Evolutionary conservation across 768 basidiomycete species (phyloP).

Genomic region (Cyclocybe cylindracea): DNA sequence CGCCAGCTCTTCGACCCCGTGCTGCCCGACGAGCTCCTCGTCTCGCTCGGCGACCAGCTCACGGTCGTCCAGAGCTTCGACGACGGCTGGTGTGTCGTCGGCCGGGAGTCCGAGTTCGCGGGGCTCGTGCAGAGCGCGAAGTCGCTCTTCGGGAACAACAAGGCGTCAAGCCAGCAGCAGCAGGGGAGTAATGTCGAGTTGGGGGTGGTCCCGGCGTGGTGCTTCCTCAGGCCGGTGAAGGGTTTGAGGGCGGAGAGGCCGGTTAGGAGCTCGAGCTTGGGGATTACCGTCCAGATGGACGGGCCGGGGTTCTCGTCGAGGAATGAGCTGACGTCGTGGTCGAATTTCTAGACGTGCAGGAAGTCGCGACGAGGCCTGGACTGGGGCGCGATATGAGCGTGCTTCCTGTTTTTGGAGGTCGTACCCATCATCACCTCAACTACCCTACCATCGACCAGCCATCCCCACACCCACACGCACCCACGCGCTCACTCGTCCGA

Average conservation of each 20-base stretch:
- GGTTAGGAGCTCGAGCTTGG: conserved; percentile 62
- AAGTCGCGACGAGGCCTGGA: too few relatives aligned
- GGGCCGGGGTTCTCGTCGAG: conserved; percentile 39
- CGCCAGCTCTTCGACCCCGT: conserved; percentile 68
- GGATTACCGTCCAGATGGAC: conserved; percentile 58
- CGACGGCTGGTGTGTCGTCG: conserved; percentile 81
- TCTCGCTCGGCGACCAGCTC: conserved; percentile 55
- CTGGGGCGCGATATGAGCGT: too few relatives aligned
- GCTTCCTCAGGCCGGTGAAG: conserved; percentile 64
- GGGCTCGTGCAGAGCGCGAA: conserved; percentile 29
- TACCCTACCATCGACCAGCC: too few relatives aligned
- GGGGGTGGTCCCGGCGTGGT: conserved; percentile 78
- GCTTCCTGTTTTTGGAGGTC: too few relatives aligned
- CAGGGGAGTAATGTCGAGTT: conserved; percentile 52
- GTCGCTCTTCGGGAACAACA: conserved; percentile 42
- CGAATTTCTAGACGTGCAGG: conserved; percentile 49
- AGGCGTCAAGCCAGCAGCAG: conserved; percentile 28
- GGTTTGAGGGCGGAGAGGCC: conserved; percentile 65
- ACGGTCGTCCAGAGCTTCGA: conserved; percentile 68
- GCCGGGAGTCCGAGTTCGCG: conserved; percentile 41
- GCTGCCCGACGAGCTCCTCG: conserved; percentile 72
- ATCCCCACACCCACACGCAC: too few relatives aligned
- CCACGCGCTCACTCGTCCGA: too few relatives aligned
- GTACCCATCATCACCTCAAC: too few relatives aligned
- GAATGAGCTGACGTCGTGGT: conserved; percentile 67